These are phyloP conservation scores for Echites panduratus DNA, from an alignment of 257 asterid species.

Conservation along the genomic window DNA sequence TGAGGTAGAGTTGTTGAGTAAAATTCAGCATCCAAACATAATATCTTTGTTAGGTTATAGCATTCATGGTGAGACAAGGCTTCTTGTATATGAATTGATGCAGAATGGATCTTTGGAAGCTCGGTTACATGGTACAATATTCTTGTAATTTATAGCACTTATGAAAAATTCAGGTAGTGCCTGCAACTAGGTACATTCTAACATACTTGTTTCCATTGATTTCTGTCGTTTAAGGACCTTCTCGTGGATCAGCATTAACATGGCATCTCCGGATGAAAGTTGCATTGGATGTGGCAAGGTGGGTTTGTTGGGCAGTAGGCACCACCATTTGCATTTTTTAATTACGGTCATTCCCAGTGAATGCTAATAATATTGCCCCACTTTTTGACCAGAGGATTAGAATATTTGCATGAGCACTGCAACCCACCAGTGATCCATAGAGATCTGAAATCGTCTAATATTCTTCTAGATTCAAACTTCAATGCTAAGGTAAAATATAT, in stretches of 20 bases:
- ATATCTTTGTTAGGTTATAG: constrained; percentile 58
- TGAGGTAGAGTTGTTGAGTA: constrained; percentile 57
- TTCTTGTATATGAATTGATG: constrained; percentile 68
- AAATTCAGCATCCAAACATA: constrained; percentile 64
- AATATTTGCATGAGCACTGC: constrained; percentile 63
- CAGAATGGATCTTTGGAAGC: constrained; percentile 60
- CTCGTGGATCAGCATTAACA: constrained; percentile 55
- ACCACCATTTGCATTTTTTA: constrained; percentile 18
- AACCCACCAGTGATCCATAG: constrained; percentile 73
- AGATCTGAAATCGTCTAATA: constrained; percentile 79
- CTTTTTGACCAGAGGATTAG: constrained; percentile 58
- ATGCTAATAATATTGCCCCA: constrained; percentile 8
- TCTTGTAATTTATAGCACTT: not conserved
- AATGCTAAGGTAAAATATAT: constrained; percentile 55
- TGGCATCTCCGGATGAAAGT: constrained; percentile 64
- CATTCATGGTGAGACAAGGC: constrained; percentile 48
- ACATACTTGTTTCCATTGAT: constrained; percentile 12
- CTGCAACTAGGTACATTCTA: not conserved
- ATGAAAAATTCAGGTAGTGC: not conserved
- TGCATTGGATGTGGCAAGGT: constrained; percentile 76
- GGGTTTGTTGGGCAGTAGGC: constrained; percentile 15
- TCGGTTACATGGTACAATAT: constrained; percentile 56
- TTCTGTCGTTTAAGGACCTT: constrained; percentile 38
- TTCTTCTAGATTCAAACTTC: constrained; percentile 69
- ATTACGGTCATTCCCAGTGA: not conserved